phyloP scores from a whole-genome alignment of 2,329 filamentous ascomycete genomes.

The Penicillium expansum region DNA sequence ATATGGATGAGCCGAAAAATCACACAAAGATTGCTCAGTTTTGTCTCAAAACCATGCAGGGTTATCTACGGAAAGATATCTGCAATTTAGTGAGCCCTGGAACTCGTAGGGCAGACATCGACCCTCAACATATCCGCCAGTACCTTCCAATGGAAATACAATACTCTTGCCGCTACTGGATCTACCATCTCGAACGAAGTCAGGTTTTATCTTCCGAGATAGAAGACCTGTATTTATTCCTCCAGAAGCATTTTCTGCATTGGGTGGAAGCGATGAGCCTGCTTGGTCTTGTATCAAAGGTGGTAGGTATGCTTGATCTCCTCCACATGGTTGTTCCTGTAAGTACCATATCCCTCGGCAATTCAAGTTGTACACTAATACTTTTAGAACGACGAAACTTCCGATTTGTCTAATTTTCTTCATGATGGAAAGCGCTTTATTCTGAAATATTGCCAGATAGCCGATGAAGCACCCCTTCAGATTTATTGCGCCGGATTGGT shows the following conservation, averaged over 20 bases:
- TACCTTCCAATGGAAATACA: conserved; percentile 5
- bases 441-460: conserved; percentile 25
- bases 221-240: conserved; percentile 14
- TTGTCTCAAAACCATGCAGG: conserved; percentile 11
- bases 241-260: conserved; percentile 24
- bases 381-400: no score
- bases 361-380: no score
- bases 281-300: conserved; percentile 20
- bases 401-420: conserved; percentile 25
- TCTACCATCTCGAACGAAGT: conserved; percentile 21
- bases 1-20: conserved; percentile 26
- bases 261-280: conserved; percentile 29
- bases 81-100: conserved; percentile 14
- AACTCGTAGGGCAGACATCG: conserved; percentile 7
- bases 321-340: conserved; percentile 4
- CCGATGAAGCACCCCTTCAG: conserved; percentile 32
- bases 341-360: conserved; percentile 14
- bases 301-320: conserved; percentile 16
- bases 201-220: not conserved
- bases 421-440: conserved; percentile 32
- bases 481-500: conserved; percentile 31
- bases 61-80: conserved; percentile 11
- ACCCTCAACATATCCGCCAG: conserved; percentile 10
- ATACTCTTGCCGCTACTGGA: conserved; percentile 18
- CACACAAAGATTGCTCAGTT: conserved; percentile 4